Base-by-base conservation (phyloP, 495 filamentous ascomycete species). In the Penicillium longicatenatum region DNA sequence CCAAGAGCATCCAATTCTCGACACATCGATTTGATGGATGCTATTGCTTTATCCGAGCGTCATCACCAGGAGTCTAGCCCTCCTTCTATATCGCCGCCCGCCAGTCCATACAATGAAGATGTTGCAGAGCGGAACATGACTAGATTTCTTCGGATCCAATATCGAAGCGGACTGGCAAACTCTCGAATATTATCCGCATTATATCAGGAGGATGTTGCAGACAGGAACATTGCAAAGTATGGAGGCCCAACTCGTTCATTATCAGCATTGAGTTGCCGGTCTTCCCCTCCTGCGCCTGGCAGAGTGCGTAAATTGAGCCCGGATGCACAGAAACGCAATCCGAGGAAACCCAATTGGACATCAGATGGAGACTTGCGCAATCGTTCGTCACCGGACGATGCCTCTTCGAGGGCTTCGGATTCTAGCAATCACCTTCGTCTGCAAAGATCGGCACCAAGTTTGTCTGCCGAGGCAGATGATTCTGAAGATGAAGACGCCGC, bases 41-140 rank as follows among this genome's bases (percentile, higher is more conserved):
- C 77, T 7, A 33, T 79, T 22, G 67, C 63, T 35, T 61, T 67
- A 11, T 62, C 70, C 1, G 63, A 76, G 46, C 70, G 14, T 3
- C 30, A 48, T 48, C 24, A 9, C n/a, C 52, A 29, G n/a, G 41
- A 54, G 6, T 9, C 33, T 7, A 64, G 22, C 45, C 54, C 37
- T 30, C 62, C 22, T 55, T 45, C 55, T 6, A 24, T 62, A 6
- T 58, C 70, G 45, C 70, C 74, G 17, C 74, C 73, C 7, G 68
- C 61, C 14, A 70, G 65, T 20, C 74, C 70, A 5, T 79, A 77
- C 57, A 79, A 79, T 39, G 77, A 79, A 63, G 75, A 79, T 62
- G 66, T 79, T 24, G 77, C 77, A 6, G 77, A 79, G 56, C 72
- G 77, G 10, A 79, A 79, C 45, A 77, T 79, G 70, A 71, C 67